Base-by-base conservation (phyloP, 768 basidiomycete species). In the Leccinum subgranulosum region DNA sequence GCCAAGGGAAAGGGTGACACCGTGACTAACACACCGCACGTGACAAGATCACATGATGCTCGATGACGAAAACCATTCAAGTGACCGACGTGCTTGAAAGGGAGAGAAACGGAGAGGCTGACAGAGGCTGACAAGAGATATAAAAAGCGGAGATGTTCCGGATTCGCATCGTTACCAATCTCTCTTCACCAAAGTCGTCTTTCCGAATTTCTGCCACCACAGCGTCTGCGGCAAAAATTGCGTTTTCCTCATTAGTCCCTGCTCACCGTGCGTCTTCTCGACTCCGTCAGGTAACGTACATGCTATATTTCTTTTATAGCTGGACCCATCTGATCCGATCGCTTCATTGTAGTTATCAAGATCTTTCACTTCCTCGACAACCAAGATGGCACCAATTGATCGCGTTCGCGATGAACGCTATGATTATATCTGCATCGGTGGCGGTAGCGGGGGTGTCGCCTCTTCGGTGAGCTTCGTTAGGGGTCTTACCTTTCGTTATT, bases 381-480 rank as follows among this genome's bases (percentile, higher is more conserved):
- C 66, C n/a, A 81, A 73, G 27, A 92, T 92, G 89, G 81, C 91
- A 51, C 90, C 91, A 36, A 74, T 90, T 49, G 77, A 83, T 54
- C 84, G 78, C 65, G 85, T 88, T 17, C 83, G 79, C 3, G 69
- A 72, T 17, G 84, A 85, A 46, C 83, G 82, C 69, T 92, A 90
- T 71, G 94, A 97, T 69, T 85, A 89, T 66, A 83, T 97, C 51
- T 84, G 92, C 64, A 87, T 97, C 65, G 94, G 94, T 52, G 94
- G 93, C 59, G 97, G 97, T 34, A 94, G 92, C 58, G 97, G 94
- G 57, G 97, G 96, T 57, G 85, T 92, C 33, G 96, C 85, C 10
- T 86, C 88, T 55, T 89, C 92, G 59, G 93, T 92, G 67, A 68
- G 88, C 46, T 75, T 5, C 39, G n/a, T 55, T 15, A 50, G 3